Evolutionary conservation across 148 eudicot species (phyloP).

Genomic region (Chenopodium berlandieri): DNA sequence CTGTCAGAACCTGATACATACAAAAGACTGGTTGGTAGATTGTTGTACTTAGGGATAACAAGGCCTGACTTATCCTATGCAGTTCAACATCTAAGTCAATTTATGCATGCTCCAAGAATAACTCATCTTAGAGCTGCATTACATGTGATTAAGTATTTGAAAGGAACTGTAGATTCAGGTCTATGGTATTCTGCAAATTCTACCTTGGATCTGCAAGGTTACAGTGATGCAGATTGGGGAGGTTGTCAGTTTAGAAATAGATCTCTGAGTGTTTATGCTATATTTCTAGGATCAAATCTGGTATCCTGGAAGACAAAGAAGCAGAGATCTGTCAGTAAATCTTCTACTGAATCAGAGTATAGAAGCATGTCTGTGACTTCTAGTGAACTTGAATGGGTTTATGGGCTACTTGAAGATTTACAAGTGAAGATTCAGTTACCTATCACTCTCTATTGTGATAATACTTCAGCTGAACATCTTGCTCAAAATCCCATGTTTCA

Average conservation of each 20-base stretch:
- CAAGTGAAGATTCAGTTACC: background rate
- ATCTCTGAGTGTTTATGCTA: background rate
- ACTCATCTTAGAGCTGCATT: no score
- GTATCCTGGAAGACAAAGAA: conserved; percentile 5
- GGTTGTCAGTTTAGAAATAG: background rate
- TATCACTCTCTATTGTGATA: background rate
- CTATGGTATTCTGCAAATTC: no score
- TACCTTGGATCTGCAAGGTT: background rate
- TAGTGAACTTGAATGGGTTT: background rate
- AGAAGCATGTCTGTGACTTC: background rate
- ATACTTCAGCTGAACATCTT: background rate
- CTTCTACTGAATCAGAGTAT: background rate
- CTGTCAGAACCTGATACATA: no score
- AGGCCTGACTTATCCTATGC: no score
- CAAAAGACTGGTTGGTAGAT: no score
- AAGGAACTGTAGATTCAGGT: no score
- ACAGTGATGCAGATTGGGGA: conserved; percentile 1
- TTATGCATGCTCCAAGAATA: no score
- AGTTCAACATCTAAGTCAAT: no score
- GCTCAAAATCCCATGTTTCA: background rate
- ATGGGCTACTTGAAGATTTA: background rate
- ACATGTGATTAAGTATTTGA: no score
- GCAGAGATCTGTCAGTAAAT: background rate
- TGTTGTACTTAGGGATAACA: no score
- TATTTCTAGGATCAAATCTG: background rate